Conservation (phyloP, 169 alveolate species). For the Miamiensis avidus region DNA sequence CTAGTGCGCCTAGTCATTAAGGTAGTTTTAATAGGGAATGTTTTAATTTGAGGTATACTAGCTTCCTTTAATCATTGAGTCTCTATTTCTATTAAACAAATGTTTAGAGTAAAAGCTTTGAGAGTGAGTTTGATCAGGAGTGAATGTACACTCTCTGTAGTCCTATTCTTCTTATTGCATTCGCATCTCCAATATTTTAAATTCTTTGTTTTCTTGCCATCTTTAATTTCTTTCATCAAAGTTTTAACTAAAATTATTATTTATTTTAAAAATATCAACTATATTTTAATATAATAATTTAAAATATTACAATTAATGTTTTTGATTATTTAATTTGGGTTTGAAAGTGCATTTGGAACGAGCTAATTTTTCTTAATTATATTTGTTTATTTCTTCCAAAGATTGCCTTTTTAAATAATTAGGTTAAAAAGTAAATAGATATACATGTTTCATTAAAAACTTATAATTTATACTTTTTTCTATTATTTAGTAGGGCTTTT, state of each 20-base stretch:
- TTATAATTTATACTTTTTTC: neutral
- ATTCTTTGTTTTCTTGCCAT: neutral
- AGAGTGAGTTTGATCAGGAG: neutral
- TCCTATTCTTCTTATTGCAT: neutral
- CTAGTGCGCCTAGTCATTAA: too few species aligned
- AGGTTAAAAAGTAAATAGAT: too few species aligned
- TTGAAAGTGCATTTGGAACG: neutral
- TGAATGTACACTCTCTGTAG: neutral
- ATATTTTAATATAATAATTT: too few species aligned
- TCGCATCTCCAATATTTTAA: neutral
- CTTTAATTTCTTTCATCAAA: neutral
- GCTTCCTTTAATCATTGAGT: too few species aligned
- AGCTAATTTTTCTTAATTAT: neutral
- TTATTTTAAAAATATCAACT: too few species aligned
- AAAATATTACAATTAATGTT: neutral
- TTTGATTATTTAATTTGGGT: neutral
- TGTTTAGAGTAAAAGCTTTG: too few species aligned
- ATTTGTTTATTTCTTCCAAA: neutral
- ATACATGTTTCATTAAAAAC: too few species aligned
- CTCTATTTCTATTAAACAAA: too few species aligned
- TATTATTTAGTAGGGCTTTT: neutral
- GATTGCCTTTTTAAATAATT: neutral
- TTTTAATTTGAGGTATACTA: too few species aligned
- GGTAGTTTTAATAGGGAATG: too few species aligned
- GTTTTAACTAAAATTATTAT: neutral